Base-by-base conservation (phyloP, 371 early-diverging fungal genomes). In the Fennellomyces sp. region DNA sequence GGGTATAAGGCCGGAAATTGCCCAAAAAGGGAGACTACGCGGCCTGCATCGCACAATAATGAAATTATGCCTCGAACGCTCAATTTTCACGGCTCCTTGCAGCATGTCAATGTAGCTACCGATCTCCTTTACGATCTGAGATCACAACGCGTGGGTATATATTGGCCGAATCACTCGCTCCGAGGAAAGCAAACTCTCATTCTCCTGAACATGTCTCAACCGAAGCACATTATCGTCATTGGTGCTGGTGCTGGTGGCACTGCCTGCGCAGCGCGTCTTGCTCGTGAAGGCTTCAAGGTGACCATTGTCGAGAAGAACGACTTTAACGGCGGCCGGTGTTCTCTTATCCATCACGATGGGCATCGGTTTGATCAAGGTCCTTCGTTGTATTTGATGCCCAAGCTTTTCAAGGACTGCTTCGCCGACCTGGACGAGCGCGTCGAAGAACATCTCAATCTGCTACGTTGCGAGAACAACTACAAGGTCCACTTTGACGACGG, bases 321-420 rank as follows among this genome's bases (percentile, higher is more conserved):
- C 13, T 82, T 80, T 53, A 58, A 61, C 2, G 88, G 88, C 29
- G 88, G 88, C 2, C 72, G 88, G 3, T 83, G 84, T 56, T 85
- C 86, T 2, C 56, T 84, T 4, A 80, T 88, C 27, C 63, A 80
- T 33, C 71, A 80, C 26, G 58, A 78, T 35, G 81, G 80, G 1
- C 68, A 75, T 54, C 79, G 86, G 1, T 86, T 86, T 58, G 88
- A 88, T 64, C 84, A 84, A 69, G 88, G 88, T 0, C 88, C 88
- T 0, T 86, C 86, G 19, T 69, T 88, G 3, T 85, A 80, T 29
- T 57, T 88, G 28, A 86, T 88, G 86, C 86, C 86, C 8, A 69
- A 80, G 28, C 64, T 81, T 0, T 88, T 86, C 60, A 65, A 82
- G 52, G 81, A 83, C 13, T 67, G 76, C 0, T 88, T 83, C 66